Conservation (phyloP, 495 filamentous ascomycete genomes). For the Pseudoneurospora amorphoporcata region DNA sequence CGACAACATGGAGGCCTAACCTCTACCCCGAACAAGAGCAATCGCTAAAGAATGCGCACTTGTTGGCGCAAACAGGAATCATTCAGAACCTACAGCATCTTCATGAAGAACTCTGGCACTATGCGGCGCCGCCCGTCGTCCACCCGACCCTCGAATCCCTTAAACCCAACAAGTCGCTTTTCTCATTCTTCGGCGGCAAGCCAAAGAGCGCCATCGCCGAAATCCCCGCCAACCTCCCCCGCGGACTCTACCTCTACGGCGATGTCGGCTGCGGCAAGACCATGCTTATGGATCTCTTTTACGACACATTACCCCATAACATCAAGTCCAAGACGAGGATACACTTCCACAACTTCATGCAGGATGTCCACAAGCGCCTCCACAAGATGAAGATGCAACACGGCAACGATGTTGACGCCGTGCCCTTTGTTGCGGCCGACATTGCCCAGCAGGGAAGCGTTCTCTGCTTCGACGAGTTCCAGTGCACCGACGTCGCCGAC, state of each 20-base stretch:
- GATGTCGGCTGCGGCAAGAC: slow-evolving; percentile 98
- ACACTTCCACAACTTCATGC: slow-evolving; percentile 99
- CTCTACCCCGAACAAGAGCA: not conserved
- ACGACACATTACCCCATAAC: slow-evolving; percentile 75
- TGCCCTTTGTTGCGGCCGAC: slow-evolving; percentile 87
- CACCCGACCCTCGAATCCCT: slow-evolving; percentile 70
- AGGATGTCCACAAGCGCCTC: slow-evolving; percentile 87
- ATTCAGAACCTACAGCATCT: slow-evolving; percentile 82
- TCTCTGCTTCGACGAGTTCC: slow-evolving; percentile 97
- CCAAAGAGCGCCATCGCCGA: slow-evolving; percentile 23
- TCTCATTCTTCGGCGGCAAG: slow-evolving; percentile 54
- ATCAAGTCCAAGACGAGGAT: slow-evolving; percentile 85
- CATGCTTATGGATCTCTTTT: slow-evolving; percentile 99
- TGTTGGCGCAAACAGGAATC: slow-evolving; percentile 45
- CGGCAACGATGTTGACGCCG: slow-evolving; percentile 82
- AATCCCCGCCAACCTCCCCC: slow-evolving; percentile 65
- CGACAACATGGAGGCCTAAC: not conserved
- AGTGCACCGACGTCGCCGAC: slow-evolving; percentile 97
- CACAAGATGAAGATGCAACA: slow-evolving; percentile 82
- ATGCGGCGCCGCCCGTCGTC: slow-evolving; percentile 59
- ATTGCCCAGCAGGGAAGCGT: slow-evolving; percentile 79
- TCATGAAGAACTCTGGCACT: slow-evolving; percentile 69
- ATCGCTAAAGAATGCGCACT: not conserved
- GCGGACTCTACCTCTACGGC: slow-evolving; percentile 89
- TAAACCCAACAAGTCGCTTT: slow-evolving; percentile 53